Evolutionary conservation across 352 stramenopile species (phyloP).

Genomic region (Peronospora belbahrii): DNA sequence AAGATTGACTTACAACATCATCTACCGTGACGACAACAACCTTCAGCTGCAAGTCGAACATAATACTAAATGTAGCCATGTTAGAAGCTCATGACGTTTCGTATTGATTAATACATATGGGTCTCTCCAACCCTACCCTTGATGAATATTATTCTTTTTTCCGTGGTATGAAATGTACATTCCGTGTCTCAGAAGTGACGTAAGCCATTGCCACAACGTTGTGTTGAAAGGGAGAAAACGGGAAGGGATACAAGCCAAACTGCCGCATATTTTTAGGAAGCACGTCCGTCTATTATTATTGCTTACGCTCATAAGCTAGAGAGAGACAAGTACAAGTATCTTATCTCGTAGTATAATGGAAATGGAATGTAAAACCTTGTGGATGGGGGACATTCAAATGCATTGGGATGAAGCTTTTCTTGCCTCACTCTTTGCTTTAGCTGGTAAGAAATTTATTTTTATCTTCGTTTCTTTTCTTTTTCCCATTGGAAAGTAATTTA

Average conservation of each 20-base stretch:
- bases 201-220: constrained; percentile 13
- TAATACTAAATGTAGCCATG: background rate
- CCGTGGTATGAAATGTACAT: constrained; percentile 2
- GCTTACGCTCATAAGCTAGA: background rate
- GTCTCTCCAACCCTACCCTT: background rate
- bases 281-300: too few species aligned
- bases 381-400: constrained; percentile 88
- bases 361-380: constrained; percentile 77
- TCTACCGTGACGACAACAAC: too few species aligned
- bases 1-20: too few species aligned
- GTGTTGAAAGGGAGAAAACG: constrained; percentile 22
- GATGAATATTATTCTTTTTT: constrained; percentile 1
- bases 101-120: background rate
- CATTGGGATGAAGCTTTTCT: constrained; percentile 88
- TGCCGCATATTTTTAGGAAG: too few species aligned
- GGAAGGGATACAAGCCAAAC: constrained; percentile 14
- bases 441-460: too few species aligned
- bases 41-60: background rate
- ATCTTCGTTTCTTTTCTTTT: too few species aligned
- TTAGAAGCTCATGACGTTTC: background rate
- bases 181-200: constrained; percentile 7
- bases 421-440: constrained; percentile 68
- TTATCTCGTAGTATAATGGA: constrained; percentile 9
- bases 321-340: background rate
- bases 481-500: too few species aligned